Evolutionary conservation across 495 filamentous ascomycete species (phyloP), one percentile per base, ranked within the genome.

Genomic region (Neurospora pannonica): DNA sequence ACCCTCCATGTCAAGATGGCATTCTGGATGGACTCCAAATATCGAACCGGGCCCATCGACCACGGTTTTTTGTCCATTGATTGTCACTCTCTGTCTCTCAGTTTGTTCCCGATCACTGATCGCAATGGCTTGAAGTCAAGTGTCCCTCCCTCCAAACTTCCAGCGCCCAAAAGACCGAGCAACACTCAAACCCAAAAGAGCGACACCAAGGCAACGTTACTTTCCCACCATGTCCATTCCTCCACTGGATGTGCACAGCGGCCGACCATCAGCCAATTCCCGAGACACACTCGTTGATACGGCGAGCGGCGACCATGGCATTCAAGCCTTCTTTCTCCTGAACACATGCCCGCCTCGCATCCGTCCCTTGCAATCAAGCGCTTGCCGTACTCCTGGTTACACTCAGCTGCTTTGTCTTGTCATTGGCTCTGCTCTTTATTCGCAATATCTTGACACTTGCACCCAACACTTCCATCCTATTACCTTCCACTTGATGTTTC

Each of bases 181-280:
- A 62, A 62, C 11, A 60, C 11, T 31, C 48, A 31, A 60, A 28
- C 46, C 46, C 43, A 48, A 11, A 11, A 48, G 46, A 48, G n/a
- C 74, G 40, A 71, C 21, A 73, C 69, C 73, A 76, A 77, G 72
- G 77, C 77, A 78, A 78, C 77, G 77, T 78, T 78, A 77, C 77
- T 38, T 77, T 71, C 70, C 71, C 70, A 3, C 21, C 71, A 73
- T n/a, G 34, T 43, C 9, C 39, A 42, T 60, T 38, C 46, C 72
- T 28, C 72, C 46, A 46, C 72, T 70, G n/a, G 69, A 54, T 54
- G 21, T 60, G 10, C 48, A 60, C 48, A 60, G 24, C 48, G 24
- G 24, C 48, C 21, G 24, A 60, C 48, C 48, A 60, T 15, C 48
- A 15, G 48, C 48, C 11, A 62, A 19, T 4, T 62, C 15, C 54